These are phyloP conservation scores for Polygonum maritimum DNA, from an alignment of 148 eudicot species.

Conservation along the genomic window DNA sequence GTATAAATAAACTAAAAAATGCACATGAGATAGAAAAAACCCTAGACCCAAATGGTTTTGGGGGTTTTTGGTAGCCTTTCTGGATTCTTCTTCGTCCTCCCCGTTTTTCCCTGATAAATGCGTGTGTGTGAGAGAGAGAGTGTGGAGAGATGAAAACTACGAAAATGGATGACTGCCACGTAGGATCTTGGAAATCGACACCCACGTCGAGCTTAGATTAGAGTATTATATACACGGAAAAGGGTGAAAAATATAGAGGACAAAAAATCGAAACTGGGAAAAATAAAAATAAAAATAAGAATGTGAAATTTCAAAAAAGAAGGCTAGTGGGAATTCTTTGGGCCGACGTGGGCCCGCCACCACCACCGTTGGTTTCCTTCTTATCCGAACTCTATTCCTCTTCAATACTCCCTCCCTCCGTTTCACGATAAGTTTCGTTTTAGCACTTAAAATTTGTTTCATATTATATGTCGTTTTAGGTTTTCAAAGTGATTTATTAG, in stretches of 20 bases:
- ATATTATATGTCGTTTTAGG: too few relatives aligned
- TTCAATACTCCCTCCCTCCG: too few relatives aligned
- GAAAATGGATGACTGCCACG: background rate
- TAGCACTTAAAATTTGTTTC: too few relatives aligned
- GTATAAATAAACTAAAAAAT: background rate
- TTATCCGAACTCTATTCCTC: slow-evolving; percentile 1
- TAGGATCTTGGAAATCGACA: background rate
- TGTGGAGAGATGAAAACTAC: background rate
- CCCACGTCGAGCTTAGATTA: background rate
- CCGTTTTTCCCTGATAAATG: background rate
- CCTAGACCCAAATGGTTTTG: background rate
- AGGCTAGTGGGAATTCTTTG: background rate
- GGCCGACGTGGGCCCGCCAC: background rate
- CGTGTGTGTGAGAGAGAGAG: background rate
- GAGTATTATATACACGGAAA: background rate
- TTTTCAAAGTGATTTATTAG: too few relatives aligned
- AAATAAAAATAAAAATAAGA: background rate
- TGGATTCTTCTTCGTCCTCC: background rate
- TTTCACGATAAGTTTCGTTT: too few relatives aligned
- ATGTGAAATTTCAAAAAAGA: background rate
- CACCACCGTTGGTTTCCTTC: background rate
- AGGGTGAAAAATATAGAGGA: background rate
- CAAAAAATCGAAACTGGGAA: background rate
- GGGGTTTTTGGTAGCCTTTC: background rate
- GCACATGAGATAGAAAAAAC: background rate